Percentiles rank a stretch among this genome's conserved stretches.
Conservation (phyloP, 352 stramenopile genomes). For the Globisporangium lucens region DNA sequence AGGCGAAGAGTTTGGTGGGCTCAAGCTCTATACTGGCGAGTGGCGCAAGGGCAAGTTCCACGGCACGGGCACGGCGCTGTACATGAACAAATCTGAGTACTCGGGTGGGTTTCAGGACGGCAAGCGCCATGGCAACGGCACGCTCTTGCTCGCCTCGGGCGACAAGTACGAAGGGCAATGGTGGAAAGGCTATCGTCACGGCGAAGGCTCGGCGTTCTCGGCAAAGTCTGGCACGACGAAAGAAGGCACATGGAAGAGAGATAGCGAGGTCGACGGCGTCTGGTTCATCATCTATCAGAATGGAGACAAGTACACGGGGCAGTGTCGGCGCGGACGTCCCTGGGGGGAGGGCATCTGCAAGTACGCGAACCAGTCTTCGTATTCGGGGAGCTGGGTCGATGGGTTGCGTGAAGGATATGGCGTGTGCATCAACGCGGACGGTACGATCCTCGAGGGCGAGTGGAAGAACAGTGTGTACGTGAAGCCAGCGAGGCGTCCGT, state of each 20-base stretch:
- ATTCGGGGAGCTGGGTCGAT: constrained; percentile 82
- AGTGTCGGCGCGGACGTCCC: constrained; percentile 50
- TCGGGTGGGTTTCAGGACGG: constrained; percentile 76
- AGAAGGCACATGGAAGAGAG: constrained; percentile 67
- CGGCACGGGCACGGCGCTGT: constrained; percentile 80
- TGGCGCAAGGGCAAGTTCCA: constrained; percentile 60
- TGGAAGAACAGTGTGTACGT: constrained; percentile 74
- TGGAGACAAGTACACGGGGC: constrained; percentile 74
- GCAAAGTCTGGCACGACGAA: constrained; percentile 55
- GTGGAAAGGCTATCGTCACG: constrained; percentile 69
- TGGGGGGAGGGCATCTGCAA: constrained; percentile 86
- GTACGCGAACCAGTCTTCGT: constrained; percentile 89
- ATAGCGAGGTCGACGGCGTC: constrained; percentile 50
- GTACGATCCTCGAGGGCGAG: constrained; percentile 63
- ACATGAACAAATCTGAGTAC: constrained; percentile 88
- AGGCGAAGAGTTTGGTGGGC: constrained; percentile 34
- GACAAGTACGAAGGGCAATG: constrained; percentile 74
- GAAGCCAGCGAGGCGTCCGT: constrained; percentile 34
- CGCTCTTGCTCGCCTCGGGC: constrained; percentile 35
- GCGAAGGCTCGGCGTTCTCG: constrained; percentile 55
- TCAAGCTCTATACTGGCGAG: constrained; percentile 69
- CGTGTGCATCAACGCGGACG: constrained; percentile 55
- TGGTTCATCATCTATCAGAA: constrained; percentile 74
- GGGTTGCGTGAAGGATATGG: constrained; percentile 78
- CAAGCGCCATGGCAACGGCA: constrained; percentile 69